Percentiles rank a stretch among this genome's conserved stretches.
phyloP scores from a whole-genome alignment of 257 asterid genomes.

The Solanum arcanum region DNA sequence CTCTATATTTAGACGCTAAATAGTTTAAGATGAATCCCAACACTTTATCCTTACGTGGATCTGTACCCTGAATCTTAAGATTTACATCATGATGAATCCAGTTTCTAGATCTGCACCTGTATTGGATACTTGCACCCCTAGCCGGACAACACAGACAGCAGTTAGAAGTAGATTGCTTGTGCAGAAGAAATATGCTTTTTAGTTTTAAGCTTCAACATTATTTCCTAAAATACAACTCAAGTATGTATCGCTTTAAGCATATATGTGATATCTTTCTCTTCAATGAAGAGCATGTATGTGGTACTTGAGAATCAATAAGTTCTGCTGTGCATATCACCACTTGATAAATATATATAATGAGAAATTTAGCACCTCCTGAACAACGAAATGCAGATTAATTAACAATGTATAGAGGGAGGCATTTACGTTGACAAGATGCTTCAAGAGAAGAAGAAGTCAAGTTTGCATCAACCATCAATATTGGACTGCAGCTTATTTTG shows the following conservation, averaged over 20 bases:
- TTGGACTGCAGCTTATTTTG: constrained; percentile 49
- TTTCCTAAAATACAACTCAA: background rate
- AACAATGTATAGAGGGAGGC: background rate
- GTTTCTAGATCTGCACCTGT: background rate
- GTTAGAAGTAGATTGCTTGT: background rate
- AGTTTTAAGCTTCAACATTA: background rate
- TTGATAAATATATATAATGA: background rate
- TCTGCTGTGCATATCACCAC: background rate
- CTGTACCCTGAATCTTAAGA: background rate
- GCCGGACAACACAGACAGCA: background rate
- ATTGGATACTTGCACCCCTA: background rate
- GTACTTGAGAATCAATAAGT: background rate
- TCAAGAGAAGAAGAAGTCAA: constrained; percentile 54
- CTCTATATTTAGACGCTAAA: background rate
- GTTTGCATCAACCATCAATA: constrained; percentile 85
- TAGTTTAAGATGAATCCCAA: background rate
- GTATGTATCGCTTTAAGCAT: background rate
- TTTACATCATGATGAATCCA: background rate
- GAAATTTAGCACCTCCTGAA: background rate
- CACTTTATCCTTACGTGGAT: background rate
- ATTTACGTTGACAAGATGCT: constrained; percentile 57
- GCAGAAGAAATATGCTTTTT: background rate
- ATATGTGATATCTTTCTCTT: background rate
- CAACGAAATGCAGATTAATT: background rate
- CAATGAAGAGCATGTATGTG: background rate